These are phyloP conservation scores for Rhodotorula sp. DNA, from an alignment of 1,284 basidiomycete species.

Conservation along the genomic window DNA sequence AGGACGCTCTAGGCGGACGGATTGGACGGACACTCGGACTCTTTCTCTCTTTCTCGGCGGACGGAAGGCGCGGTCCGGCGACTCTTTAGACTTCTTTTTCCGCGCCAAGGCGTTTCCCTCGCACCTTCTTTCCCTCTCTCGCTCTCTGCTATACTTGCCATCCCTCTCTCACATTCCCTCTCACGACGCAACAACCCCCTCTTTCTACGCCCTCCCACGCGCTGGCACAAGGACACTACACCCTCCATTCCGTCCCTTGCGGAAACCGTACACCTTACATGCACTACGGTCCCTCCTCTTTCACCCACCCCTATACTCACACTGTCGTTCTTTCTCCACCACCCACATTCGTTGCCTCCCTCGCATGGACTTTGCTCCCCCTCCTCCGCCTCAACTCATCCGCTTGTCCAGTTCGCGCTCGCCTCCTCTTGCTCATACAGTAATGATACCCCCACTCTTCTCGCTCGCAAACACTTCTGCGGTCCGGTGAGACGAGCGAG, in stretches of 20 bases:
- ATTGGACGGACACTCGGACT: neutral
- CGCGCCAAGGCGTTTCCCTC: neutral
- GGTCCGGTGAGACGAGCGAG: neutral
- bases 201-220: neutral
- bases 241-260: neutral
- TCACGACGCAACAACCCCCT: neutral
- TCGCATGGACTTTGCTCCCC: conserved; percentile 2
- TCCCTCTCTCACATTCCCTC: too few relatives aligned
- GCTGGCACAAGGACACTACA: conserved; percentile 9
- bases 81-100: conserved; percentile 3
- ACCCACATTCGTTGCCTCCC: neutral
- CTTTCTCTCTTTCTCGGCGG: neutral
- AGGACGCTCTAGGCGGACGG: conserved; percentile 22
- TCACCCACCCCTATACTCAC: neutral
- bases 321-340: neutral
- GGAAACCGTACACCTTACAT: neutral
- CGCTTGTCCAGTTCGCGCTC: neutral
- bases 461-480: neutral
- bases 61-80: neutral
- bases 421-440: neutral
- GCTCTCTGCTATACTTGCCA: too few relatives aligned
- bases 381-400: neutral
- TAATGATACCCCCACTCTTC: conserved; percentile 13
- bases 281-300: neutral
- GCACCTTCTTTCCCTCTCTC: neutral